These are phyloP conservation scores for Gentiana dahurica DNA, from an alignment of 257 asterid species.

Conservation along the genomic window DNA sequence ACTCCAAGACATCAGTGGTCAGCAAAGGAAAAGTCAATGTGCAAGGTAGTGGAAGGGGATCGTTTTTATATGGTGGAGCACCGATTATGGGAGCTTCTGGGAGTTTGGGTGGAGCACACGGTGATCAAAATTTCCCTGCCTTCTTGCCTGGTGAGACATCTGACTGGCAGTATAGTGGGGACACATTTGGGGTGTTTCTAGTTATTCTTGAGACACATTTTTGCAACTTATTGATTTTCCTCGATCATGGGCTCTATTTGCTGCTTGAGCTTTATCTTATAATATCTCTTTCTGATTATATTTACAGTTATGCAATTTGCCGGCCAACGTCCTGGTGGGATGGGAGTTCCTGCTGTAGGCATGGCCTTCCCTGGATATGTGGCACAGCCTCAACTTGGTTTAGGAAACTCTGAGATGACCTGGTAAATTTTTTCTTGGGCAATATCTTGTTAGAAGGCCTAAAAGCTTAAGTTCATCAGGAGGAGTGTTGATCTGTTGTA, in stretches of 20 bases:
- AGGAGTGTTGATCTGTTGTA: not conserved
- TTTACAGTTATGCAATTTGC: constrained; percentile 85
- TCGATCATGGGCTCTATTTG: not conserved
- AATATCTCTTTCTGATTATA: not conserved
- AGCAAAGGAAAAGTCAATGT: constrained; percentile 57
- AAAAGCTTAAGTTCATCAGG: not conserved
- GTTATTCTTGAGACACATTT: no score
- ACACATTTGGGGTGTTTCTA: not conserved
- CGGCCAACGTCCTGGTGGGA: constrained; percentile 85
- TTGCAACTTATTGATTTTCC: not conserved
- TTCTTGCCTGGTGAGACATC: constrained; percentile 65
- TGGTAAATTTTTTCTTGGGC: constrained; percentile 38
- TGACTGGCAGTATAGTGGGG: not conserved
- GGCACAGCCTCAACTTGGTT: constrained; percentile 61
- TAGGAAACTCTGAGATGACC: constrained; percentile 98
- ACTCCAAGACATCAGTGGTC: constrained; percentile 49
- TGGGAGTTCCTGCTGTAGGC: constrained; percentile 99
- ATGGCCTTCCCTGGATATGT: constrained; percentile 99
- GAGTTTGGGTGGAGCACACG: constrained; percentile 38
- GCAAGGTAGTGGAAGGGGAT: constrained; percentile 56
- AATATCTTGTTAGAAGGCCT: not conserved
- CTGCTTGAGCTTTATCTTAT: not conserved
- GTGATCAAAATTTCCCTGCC: constrained; percentile 82
- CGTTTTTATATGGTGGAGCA: constrained; percentile 66
- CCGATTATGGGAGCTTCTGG: constrained; percentile 70